Evolutionary conservation across 2,329 filamentous ascomycete genomes (phyloP), one percentile per base, ranked within the genome.

Genomic region (Epichloe typhina): DNA sequence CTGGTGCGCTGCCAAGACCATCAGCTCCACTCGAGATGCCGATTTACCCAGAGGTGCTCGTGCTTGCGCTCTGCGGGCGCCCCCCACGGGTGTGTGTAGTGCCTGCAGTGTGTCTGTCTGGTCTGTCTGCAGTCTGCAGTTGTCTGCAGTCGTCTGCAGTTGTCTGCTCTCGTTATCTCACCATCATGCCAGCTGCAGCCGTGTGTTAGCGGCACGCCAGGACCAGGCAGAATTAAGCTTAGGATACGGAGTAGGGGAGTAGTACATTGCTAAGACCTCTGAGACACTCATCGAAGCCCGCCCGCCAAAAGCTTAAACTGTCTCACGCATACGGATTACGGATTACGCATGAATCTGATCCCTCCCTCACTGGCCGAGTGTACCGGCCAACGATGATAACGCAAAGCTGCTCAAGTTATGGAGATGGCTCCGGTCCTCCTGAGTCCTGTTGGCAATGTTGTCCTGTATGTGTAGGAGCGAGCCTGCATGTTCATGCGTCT

Each of bases 161-260:
- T 19, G 26, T 26, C 13, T n/a, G 38, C n/a, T 39, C 8, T 17
- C 9, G n/a, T 31, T 31, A 8, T 31, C 26, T 31, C 8, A 11
- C 9, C 26, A 31, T 31, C 26, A 31, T 31, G 8, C 8, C 26
- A 31, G 26, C 26, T 31, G 26, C 26, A 9, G 11, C 26, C 26
- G 3, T 11, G 26, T 31, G 8, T 31, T 8, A 11, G 26, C 26
- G 26, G 26, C 26, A 31, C 26, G 31, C 35, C 31, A 35, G 36
- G 43, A 33, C 21, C 41, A n/a, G 45, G 47, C 46, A 41, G 21
- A 55, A 52, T 52, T 52, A 56, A 56, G 54, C 54, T 56, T 56
- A 56, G 53, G 51, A 51, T 26, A 11, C 31, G 31, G 31, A 31
- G 49, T 7, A 26, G 23, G 23, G 23, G 6, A 3, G 23, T 26